Conservation (phyloP, 768 basidiomycete genomes). For the Tulasnella sp. region DNA sequence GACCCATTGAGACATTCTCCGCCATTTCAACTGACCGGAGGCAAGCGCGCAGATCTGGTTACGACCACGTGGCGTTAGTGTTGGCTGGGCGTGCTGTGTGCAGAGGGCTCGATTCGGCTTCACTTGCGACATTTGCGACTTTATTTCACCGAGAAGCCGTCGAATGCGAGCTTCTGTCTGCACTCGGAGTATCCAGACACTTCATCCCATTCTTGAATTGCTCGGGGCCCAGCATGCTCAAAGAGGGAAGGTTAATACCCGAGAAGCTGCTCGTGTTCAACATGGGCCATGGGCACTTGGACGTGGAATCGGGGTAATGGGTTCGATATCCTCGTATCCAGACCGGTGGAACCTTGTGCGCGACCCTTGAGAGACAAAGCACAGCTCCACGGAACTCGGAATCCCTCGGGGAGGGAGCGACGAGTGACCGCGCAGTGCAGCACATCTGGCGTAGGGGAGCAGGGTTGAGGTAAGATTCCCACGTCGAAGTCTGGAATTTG, state of each 20-base stretch:
- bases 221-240: constrained; percentile 4
- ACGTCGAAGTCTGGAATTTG: constrained; percentile 24
- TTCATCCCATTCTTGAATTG: constrained; percentile 9
- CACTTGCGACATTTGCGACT: constrained; percentile 21
- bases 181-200: constrained; percentile 7
- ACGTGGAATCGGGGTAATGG: neutral
- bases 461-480: constrained; percentile 14
- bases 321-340: neutral
- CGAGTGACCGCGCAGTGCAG: neutral
- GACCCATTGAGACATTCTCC: constrained; percentile 16
- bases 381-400: constrained; percentile 4
- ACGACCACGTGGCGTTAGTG: constrained; percentile 9
- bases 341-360: neutral
- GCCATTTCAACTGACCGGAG: neutral
- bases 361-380: constrained; percentile 12
- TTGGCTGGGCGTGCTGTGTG: constrained; percentile 6
- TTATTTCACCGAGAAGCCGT: constrained; percentile 4
- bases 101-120: constrained; percentile 8
- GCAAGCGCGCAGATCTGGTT: constrained; percentile 1
- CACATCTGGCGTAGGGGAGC: neutral
- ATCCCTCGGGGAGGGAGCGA: constrained; percentile 2
- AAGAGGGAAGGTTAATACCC: constrained; percentile 4
- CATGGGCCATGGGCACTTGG: neutral
- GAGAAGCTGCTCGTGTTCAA: neutral
- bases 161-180: constrained; percentile 12